Base-by-base conservation (phyloP, 331 rosid species). In the Acacia concinna region DNA sequence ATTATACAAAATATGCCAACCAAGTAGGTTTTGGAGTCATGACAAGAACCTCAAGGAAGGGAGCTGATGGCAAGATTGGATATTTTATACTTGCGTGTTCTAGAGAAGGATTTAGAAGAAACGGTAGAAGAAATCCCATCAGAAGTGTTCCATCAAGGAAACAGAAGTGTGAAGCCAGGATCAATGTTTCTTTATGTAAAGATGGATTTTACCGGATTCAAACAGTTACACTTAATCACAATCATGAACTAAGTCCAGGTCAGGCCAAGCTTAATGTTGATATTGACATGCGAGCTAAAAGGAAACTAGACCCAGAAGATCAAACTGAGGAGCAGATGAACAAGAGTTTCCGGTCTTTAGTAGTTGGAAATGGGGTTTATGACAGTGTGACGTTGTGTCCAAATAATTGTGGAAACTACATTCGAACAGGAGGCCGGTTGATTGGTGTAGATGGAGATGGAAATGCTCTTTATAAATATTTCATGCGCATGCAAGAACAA, bases 1-100 rank as follows among this genome's bases (percentile, higher is more conserved):
- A 76, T 62, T 81, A 76, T 79, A 9, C 77, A 62, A 49, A 62
- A 70, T 81, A 76, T 62, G 81, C 85, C 68, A 62, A 30, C 69
- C 81, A 63, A 81, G 63, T 47, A 65, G 85, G 85, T 20, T 81
- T 81, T 63, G 30, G 62, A 3, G 2, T 81, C 69, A 76, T 47
- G 74, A 81, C 73, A 60, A 76, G 85, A 81, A 44, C 60, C 60
- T 81, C 85, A 28, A 81, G 49, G 46, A 81, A 59, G 77, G 66
- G 38, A 76, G 49, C 12, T 37, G 78, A 81, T 70, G 85, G 85
- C 47, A 70, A 43, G 79, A 73, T 69, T 76, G 74, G 43, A 15
- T 81, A 81, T 76, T 70, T 81, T n/a, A 37, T 77, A 76, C 85
- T 81, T 62, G 74, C 71, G 9, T 81, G 85, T 38, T 59, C 81